These are phyloP conservation scores for Venturia effusa DNA, from an alignment of 2,329 filamentous ascomycete species.

Conservation along the genomic window DNA sequence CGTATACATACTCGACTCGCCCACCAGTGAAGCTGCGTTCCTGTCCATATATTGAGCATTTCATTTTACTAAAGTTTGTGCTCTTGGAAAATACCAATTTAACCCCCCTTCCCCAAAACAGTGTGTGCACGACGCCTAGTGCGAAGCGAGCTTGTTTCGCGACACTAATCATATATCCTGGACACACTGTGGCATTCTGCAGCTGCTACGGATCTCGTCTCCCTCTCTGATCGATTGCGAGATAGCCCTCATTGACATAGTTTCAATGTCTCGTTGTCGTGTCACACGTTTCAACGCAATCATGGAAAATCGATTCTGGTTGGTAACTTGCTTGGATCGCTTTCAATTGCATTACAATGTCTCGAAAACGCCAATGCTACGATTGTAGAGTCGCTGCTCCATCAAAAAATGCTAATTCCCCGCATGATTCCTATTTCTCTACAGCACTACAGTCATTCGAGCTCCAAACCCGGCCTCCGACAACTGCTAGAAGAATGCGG, in stretches of 20 bases:
- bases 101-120: not conserved
- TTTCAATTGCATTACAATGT: not conserved
- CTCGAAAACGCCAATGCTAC: not conserved
- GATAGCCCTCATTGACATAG: not conserved
- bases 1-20: not conserved
- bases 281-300: not conserved
- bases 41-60: not conserved
- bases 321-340: not conserved
- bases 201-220: not conserved
- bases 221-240: not conserved
- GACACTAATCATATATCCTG: not conserved
- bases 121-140: not conserved
- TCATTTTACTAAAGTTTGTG: not conserved
- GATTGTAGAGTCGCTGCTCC: not conserved
- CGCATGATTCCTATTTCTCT: not conserved
- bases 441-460: not conserved
- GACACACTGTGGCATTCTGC: not conserved
- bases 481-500: not conserved
- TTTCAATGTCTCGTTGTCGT: not conserved
- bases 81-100: not conserved
- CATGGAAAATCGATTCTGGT: not conserved
- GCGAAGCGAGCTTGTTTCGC: not conserved
- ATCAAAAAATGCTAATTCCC: not conserved
- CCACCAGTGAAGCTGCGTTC: not conserved
- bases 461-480: not conserved